Evolutionary conservation across 441 rosid genomes (phyloP).

Genomic region (Croton laevigatus): DNA sequence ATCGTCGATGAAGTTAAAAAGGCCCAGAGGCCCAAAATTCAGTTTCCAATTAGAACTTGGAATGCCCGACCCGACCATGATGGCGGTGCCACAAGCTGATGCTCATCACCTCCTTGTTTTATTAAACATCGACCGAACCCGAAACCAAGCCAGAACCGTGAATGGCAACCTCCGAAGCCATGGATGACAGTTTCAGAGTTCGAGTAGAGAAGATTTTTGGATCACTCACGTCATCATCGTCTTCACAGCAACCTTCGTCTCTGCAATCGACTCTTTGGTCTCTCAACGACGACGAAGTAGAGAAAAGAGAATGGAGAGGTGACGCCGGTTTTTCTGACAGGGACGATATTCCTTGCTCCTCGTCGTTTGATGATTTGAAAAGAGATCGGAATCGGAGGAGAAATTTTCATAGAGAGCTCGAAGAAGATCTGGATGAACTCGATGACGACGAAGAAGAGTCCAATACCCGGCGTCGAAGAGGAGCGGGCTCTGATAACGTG

Average conservation of each 20-base stretch:
- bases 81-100: not conserved
- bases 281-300: constrained; percentile 45
- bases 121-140: too few species aligned
- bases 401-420: constrained; percentile 18
- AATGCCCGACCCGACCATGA: not conserved
- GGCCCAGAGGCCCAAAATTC: not conserved
- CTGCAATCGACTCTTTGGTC: constrained; percentile 42
- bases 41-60: not conserved
- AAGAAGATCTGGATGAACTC: constrained; percentile 26
- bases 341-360: constrained; percentile 21
- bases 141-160: not conserved
- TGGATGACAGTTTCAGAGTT: constrained; percentile 47
- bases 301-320: constrained; percentile 53
- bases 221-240: constrained; percentile 41
- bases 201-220: constrained; percentile 57
- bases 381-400: constrained; percentile 31
- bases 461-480: not conserved
- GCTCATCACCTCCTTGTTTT: too few species aligned
- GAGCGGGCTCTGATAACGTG: not conserved
- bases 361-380: constrained; percentile 25
- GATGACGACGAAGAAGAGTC: constrained; percentile 21
- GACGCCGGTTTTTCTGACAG: constrained; percentile 30
- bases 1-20: not conserved
- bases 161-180: constrained; percentile 26
- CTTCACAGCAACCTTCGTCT: constrained; percentile 22